phyloP scores from a whole-genome alignment of 352 stramenopile species.

The Phytophthora hybrid region DNA sequence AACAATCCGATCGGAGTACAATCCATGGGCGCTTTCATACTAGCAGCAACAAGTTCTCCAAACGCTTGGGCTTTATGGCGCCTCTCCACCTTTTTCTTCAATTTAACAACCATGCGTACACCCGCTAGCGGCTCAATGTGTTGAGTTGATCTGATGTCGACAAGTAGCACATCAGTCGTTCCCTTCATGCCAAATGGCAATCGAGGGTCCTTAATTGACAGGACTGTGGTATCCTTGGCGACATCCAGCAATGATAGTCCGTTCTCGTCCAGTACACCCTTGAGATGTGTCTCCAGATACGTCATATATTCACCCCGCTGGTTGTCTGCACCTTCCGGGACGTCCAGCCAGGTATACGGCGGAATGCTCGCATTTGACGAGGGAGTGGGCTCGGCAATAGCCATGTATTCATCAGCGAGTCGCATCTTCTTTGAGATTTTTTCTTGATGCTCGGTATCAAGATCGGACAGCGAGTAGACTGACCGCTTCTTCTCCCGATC shows the following conservation, averaged over 20 bases:
- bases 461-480: constrained; percentile 14
- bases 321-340: constrained; percentile 2
- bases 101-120: neutral
- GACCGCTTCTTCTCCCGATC: constrained; percentile 13
- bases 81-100: neutral
- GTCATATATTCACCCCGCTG: constrained; percentile 4
- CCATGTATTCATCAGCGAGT: constrained; percentile 2
- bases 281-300: constrained; percentile 20
- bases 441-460: constrained; percentile 1
- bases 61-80: constrained; percentile 2
- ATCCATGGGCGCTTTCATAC: neutral
- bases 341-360: constrained; percentile 5
- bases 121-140: neutral
- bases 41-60: constrained; percentile 13
- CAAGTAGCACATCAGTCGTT: constrained; percentile 7
- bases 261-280: constrained; percentile 4
- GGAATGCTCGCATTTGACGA: neutral
- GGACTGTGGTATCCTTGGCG: neutral
- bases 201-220: constrained; percentile 6
- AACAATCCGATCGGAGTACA: neutral
- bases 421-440: constrained; percentile 20
- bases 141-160: neutral
- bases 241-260: constrained; percentile 14
- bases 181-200: constrained; percentile 11
- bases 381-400: neutral